Evolutionary conservation across 441 rosid genomes (phyloP).

Genomic region (Erodium chrysanthum): DNA sequence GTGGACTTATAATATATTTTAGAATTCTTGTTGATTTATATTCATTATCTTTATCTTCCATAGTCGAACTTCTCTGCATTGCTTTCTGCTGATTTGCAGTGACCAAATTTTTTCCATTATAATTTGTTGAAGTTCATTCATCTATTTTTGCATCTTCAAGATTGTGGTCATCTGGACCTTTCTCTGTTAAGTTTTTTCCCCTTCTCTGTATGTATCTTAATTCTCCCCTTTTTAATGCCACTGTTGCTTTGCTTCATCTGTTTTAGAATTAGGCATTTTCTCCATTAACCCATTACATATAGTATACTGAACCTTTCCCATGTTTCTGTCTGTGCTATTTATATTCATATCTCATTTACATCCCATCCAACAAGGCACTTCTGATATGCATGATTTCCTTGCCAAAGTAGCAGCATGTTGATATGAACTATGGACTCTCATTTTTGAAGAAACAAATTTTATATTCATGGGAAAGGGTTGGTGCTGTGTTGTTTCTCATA

Average conservation of each 20-base stretch:
- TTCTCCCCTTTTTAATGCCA: background rate
- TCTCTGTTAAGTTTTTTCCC: background rate
- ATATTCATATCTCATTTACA: background rate
- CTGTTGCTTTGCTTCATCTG: background rate
- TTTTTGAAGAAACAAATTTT: background rate
- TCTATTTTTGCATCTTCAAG: background rate
- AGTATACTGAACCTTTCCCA: background rate
- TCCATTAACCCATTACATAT: background rate
- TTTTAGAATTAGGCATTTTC: background rate
- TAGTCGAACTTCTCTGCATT: background rate
- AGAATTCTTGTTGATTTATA: background rate
- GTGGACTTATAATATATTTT: background rate
- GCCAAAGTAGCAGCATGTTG: background rate
- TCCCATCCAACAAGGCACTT: background rate
- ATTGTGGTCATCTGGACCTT: background rate
- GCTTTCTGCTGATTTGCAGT: background rate
- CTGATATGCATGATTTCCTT: background rate
- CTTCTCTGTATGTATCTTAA: background rate
- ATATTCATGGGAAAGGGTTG: background rate
- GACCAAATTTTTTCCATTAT: background rate
- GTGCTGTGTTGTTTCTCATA: background rate
- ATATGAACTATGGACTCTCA: background rate
- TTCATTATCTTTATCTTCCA: conserved; percentile 1
- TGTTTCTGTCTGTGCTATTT: background rate
- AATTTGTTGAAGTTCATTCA: background rate